A percentile compares a stretch with the other conserved stretches of the same genome.
Conservation (phyloP, 805 yeast species). For the Cyberlindnera nakhonratchasimensis region DNA sequence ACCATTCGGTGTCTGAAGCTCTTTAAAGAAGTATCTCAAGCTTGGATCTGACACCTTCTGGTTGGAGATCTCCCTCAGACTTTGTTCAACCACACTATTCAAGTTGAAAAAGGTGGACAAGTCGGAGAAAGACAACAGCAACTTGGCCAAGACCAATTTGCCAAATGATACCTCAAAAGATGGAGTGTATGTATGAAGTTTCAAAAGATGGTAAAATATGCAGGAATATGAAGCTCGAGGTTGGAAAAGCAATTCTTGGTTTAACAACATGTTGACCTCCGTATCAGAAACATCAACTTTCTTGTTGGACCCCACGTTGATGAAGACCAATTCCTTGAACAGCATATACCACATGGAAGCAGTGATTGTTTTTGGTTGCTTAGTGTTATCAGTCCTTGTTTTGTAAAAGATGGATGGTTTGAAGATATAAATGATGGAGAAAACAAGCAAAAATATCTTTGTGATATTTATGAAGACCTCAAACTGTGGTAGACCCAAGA, state of each 20-base stretch:
- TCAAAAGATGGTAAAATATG: too few relatives aligned
- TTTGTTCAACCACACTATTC: slow-evolving; percentile 13
- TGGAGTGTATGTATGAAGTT: too few relatives aligned
- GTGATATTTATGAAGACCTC: slow-evolving; percentile 26
- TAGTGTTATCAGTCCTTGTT: slow-evolving; percentile 1
- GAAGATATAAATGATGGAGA: slow-evolving; percentile 22
- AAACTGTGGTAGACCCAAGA: slow-evolving; percentile 29
- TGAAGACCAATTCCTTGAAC: slow-evolving; percentile 25
- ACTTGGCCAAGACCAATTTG: slow-evolving; percentile 22
- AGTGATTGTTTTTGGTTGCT: slow-evolving; percentile 8
- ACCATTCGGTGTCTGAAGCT: slow-evolving; percentile 17
- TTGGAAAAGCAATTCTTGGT: slow-evolving; percentile 13
- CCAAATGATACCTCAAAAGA: slow-evolving; percentile 28
- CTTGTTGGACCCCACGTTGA: slow-evolving; percentile 20
- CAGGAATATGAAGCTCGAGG: slow-evolving; percentile 7
- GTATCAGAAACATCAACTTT: slow-evolving; percentile 16
- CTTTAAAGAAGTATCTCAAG: slow-evolving; percentile 27
- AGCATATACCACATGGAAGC: slow-evolving; percentile 24
- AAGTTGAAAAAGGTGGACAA: slow-evolving; percentile 17
- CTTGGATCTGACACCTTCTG: slow-evolving; percentile 22
- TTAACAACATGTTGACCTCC: slow-evolving; percentile 20
- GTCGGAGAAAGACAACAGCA: slow-evolving; percentile 23
- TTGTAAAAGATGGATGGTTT: slow-evolving; percentile 17
- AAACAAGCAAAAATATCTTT: slow-evolving; percentile 28
- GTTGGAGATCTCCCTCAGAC: slow-evolving; percentile 22